Conservation (phyloP, 441 rosid genomes). For the Hura crepitans region DNA sequence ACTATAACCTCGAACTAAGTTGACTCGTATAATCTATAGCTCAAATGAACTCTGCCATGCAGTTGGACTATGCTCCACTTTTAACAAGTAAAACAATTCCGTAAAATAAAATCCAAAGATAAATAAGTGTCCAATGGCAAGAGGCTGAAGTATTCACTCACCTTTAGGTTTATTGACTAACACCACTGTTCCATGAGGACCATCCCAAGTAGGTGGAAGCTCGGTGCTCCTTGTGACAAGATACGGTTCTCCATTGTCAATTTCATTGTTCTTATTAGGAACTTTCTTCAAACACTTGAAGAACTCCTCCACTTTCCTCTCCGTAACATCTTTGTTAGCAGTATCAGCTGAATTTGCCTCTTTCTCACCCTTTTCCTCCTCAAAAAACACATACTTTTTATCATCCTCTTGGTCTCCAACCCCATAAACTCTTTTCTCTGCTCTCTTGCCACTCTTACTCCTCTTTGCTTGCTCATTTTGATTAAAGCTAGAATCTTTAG, state of each 20-base stretch:
- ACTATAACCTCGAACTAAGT: not conserved
- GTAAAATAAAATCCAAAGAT: not conserved
- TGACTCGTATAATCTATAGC: not conserved
- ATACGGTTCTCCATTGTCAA: constrained; percentile 59
- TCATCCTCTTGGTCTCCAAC: constrained; percentile 33
- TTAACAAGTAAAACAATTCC: not conserved
- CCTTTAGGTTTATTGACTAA: constrained; percentile 96
- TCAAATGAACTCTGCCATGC: not conserved
- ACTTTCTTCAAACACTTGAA: constrained; percentile 80
- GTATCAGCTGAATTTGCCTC: constrained; percentile 22
- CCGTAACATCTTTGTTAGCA: constrained; percentile 39
- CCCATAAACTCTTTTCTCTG: constrained; percentile 31
- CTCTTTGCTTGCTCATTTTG: constrained; percentile 32
- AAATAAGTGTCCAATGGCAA: not conserved
- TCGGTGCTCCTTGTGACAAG: constrained; percentile 65
- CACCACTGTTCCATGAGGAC: constrained; percentile 71
- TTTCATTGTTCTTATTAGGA: constrained; percentile 47
- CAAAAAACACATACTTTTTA: constrained; percentile 55
- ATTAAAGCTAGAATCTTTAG: constrained; percentile 41
- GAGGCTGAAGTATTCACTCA: constrained; percentile 22
- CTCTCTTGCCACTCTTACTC: constrained; percentile 30
- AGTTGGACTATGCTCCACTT: not conserved
- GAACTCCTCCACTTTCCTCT: constrained; percentile 84
- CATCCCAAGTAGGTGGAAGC: constrained; percentile 91
- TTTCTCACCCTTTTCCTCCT: constrained; percentile 36